Evolutionary conservation across 495 filamentous ascomycete species (phyloP).

Genomic region (Aspergillus carlsbadensis): DNA sequence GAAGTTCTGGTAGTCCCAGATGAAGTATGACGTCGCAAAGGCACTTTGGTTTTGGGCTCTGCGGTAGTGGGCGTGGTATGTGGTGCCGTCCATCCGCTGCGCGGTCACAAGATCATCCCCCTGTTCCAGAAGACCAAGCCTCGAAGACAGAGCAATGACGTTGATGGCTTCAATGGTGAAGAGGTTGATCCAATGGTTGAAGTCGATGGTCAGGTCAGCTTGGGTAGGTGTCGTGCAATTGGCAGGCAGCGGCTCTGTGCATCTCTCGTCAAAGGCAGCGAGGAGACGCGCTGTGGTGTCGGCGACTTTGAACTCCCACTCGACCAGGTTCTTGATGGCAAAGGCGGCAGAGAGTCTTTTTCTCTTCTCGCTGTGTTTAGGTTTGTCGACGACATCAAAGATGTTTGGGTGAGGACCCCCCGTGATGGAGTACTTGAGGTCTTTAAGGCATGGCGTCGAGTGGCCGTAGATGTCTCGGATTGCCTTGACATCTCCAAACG

Average conservation of each 20-base stretch:
- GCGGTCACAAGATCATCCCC: constrained; percentile 36
- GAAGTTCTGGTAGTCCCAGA: constrained; percentile 16
- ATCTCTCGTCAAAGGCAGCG: constrained; percentile 24
- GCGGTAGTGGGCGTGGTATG: constrained; percentile 18
- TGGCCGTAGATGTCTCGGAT: constrained; percentile 56
- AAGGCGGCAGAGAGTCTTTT: constrained; percentile 44
- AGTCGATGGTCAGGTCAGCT: constrained; percentile 27
- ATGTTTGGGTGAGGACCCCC: constrained; percentile 38
- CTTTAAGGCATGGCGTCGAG: constrained; percentile 44
- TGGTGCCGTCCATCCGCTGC: constrained; percentile 25
- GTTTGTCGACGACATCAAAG: constrained; percentile 38
- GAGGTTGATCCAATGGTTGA: constrained; percentile 30
- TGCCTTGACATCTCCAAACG: constrained; percentile 33
- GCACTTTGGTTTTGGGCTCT: constrained; percentile 16
- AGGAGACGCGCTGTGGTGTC: constrained; percentile 38
- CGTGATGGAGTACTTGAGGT: constrained; percentile 36
- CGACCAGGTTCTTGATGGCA: constrained; percentile 47
- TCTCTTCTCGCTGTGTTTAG: constrained; percentile 41
- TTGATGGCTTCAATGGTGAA: constrained; percentile 43
- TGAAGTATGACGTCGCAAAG: constrained; percentile 14
- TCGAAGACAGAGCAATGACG: constrained; percentile 41
- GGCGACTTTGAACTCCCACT: constrained; percentile 50
- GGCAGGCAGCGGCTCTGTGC: constrained; percentile 11
- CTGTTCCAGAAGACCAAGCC: constrained; percentile 41
- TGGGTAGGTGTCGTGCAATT: neutral